Conservation (phyloP, 2,329 filamentous ascomycete species). For the Xylariomycetidae sp. region DNA sequence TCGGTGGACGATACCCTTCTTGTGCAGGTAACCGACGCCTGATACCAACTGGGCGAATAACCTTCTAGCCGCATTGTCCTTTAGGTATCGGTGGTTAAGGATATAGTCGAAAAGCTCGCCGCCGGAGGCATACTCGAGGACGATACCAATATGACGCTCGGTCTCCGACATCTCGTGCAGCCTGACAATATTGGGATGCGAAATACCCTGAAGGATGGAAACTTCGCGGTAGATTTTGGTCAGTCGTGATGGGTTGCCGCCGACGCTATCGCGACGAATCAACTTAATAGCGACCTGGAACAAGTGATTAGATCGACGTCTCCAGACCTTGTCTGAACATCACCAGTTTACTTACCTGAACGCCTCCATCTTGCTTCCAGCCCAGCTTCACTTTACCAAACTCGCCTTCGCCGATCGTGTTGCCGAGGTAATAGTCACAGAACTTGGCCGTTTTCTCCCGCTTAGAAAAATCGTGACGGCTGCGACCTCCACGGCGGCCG, state of each 20-base stretch:
- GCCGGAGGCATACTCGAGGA: slow-evolving; percentile 95
- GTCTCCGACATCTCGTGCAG: slow-evolving; percentile 99
- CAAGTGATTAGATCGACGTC: slow-evolving; percentile 6
- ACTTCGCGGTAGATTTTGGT: slow-evolving; percentile 98
- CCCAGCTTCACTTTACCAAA: slow-evolving; percentile 98
- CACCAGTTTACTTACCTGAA: slow-evolving; percentile 51
- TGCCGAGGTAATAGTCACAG: slow-evolving; percentile 90
- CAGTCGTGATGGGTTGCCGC: slow-evolving; percentile 79
- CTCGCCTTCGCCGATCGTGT: slow-evolving; percentile 94
- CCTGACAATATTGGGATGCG: slow-evolving; percentile 94
- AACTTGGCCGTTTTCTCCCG: slow-evolving; percentile 78
- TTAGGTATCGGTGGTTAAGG: slow-evolving; percentile 90
- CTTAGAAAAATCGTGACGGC: slow-evolving; percentile 54
- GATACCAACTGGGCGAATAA: slow-evolving; percentile 94
- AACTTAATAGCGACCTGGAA: slow-evolving; percentile 84
- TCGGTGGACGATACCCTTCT: slow-evolving; percentile 96
- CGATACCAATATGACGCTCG: slow-evolving; percentile 93
- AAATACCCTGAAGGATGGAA: slow-evolving; percentile 76
- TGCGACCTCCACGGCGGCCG: slow-evolving; percentile 43
- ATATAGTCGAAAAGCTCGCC: slow-evolving; percentile 99
- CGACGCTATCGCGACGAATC: slow-evolving; percentile 86
- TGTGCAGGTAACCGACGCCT: slow-evolving; percentile 94
- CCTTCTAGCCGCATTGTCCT: slow-evolving; percentile 83
- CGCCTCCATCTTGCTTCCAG: slow-evolving; percentile 92
- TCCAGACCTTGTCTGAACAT: neutral